Conservation (phyloP, 352 stramenopile species). For the Pythium vanterpoolii region DNA sequence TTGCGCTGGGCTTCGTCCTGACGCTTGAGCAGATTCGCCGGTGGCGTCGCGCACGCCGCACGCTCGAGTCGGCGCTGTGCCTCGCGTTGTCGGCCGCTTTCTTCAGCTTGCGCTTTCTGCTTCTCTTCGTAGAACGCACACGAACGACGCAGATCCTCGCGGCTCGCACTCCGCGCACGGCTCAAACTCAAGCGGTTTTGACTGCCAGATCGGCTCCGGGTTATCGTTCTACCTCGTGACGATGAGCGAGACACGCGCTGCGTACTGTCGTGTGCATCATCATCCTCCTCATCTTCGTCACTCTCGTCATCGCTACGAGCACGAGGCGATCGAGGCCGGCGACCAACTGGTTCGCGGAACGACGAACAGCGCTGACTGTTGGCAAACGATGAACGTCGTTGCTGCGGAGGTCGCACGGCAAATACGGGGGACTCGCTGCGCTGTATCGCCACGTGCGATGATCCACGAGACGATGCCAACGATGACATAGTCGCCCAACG, state of each 20-base stretch:
- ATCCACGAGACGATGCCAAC: not conserved
- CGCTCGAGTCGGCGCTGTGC: slow-evolving; percentile 32
- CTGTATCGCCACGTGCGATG: slow-evolving; percentile 1
- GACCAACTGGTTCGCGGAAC: not conserved
- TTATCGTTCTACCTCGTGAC: not conserved
- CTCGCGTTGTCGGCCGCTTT: slow-evolving; percentile 15
- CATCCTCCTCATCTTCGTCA: slow-evolving; percentile 3
- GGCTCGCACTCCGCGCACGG: slow-evolving; percentile 21
- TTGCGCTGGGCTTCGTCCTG: slow-evolving; percentile 36
- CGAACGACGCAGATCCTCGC: slow-evolving; percentile 30
- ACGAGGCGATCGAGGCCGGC: slow-evolving; percentile 1
- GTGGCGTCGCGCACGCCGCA: slow-evolving; percentile 40
- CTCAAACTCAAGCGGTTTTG: slow-evolving; percentile 14
- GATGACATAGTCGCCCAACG: not conserved
- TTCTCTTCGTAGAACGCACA: slow-evolving; percentile 69
- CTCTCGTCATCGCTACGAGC: not conserved
- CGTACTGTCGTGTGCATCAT: not conserved
- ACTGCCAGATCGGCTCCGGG: not conserved
- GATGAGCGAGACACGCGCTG: not conserved
- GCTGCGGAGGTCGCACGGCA: not conserved
- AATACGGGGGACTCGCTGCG: slow-evolving; percentile 25
- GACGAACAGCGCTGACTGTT: not conserved
- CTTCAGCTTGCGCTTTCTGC: slow-evolving; percentile 35
- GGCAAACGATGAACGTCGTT: not conserved
- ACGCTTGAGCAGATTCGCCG: slow-evolving; percentile 49